Evolutionary conservation across 192 early-diverging fungal species (phyloP).

Genomic region (Coemansia sp.): DNA sequence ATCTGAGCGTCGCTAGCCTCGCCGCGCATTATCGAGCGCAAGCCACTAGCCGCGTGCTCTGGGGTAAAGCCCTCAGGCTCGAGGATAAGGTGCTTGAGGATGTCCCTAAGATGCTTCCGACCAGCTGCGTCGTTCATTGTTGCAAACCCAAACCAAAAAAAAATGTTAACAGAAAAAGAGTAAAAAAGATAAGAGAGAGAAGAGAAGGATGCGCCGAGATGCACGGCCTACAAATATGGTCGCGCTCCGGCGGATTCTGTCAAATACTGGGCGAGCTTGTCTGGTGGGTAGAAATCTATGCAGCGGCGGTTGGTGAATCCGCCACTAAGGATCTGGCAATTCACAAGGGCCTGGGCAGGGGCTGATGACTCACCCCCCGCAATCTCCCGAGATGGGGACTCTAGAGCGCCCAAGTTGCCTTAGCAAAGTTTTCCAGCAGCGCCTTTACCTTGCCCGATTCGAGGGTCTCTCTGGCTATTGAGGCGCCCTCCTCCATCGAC

Average conservation of each 20-base stretch:
- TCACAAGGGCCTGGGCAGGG: not conserved
- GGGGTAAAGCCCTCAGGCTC: constrained; percentile 61
- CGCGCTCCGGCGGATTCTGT: not conserved
- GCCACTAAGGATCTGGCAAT: not conserved
- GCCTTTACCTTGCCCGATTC: constrained; percentile 63
- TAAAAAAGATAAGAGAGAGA: constrained; percentile 3
- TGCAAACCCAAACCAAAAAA: not conserved
- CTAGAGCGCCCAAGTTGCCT: constrained; percentile 20
- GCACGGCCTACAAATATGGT: not conserved
- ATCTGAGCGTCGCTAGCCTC: constrained; percentile 77
- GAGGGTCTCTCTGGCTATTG: constrained; percentile 72
- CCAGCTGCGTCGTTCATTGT: constrained; percentile 3
- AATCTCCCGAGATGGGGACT: not conserved
- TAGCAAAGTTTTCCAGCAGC: constrained; percentile 64
- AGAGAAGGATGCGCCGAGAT: not conserved
- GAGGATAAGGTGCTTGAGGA: constrained; percentile 65
- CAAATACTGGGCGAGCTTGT: not conserved
- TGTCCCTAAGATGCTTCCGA: constrained; percentile 36
- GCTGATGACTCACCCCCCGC: constrained; percentile 1
- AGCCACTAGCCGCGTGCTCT: constrained; percentile 56
- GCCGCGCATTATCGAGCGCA: constrained; percentile 72
- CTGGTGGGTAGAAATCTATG: not conserved
- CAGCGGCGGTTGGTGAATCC: constrained; percentile 3
- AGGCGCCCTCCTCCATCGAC: constrained; percentile 73
- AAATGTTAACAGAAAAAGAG: not conserved